Evolutionary conservation across 2,329 filamentous ascomycete genomes (phyloP).

Genomic region (Fusarium sp.): DNA sequence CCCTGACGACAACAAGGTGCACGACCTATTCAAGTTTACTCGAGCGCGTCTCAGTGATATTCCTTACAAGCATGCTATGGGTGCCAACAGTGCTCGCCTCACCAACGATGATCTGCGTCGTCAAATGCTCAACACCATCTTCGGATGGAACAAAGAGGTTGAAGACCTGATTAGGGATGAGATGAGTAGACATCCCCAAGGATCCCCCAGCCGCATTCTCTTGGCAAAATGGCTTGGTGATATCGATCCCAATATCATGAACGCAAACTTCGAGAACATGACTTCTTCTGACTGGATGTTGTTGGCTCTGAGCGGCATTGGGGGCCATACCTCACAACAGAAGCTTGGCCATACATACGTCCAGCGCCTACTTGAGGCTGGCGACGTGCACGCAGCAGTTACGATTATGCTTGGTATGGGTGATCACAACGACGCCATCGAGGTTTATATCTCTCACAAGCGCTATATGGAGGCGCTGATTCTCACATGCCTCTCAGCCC

Average conservation of each 20-base stretch:
- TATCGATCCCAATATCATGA: constrained; percentile 82
- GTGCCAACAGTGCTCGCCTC: constrained; percentile 66
- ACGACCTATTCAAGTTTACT: constrained; percentile 89
- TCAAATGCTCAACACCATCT: constrained; percentile 94
- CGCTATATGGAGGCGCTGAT: constrained; percentile 93
- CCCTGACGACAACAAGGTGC: constrained; percentile 74
- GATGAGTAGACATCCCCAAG: constrained; percentile 75
- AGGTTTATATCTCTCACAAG: constrained; percentile 93
- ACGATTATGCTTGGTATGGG: constrained; percentile 93
- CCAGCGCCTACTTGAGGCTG: constrained; percentile 86
- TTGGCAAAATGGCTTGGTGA: constrained; percentile 94
- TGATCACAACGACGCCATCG: constrained; percentile 92
- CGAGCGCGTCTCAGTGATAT: constrained; percentile 84
- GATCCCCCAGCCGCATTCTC: constrained; percentile 82
- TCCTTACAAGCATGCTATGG: constrained; percentile 77
- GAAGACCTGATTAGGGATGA: constrained; percentile 87
- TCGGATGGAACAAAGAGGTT: constrained; percentile 92
- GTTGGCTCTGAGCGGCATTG: constrained; percentile 88
- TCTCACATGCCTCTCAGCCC: constrained; percentile 83
- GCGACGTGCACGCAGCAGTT: constrained; percentile 90
- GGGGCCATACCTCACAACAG: constrained; percentile 78
- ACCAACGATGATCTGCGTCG: constrained; percentile 83
- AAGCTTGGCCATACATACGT: constrained; percentile 92
- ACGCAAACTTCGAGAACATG: constrained; percentile 84
- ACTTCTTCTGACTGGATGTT: constrained; percentile 98